Percentiles rank a stretch among this genome's conserved stretches.
Evolutionary conservation across 805 yeast genomes (phyloP).

Genomic region (Myxozyma kluyveri): DNA sequence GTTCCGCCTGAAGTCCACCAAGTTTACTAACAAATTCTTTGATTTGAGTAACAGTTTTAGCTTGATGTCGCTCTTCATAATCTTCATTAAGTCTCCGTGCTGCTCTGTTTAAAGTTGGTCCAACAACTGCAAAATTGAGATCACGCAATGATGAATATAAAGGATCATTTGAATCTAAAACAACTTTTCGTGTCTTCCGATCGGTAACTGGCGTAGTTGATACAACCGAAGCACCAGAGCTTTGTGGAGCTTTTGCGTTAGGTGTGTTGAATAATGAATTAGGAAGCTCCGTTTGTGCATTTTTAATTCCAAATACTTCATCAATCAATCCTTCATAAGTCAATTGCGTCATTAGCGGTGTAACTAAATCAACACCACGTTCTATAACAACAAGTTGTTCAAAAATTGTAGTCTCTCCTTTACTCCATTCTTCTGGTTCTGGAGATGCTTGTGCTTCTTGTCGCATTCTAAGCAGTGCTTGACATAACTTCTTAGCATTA

Average conservation of each 20-base stretch:
- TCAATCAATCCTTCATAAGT: constrained; percentile 81
- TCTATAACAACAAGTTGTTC: constrained; percentile 75
- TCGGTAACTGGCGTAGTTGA: constrained; percentile 10
- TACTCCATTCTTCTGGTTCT: constrained; percentile 31
- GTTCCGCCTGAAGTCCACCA: constrained; percentile 62
- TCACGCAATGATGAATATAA: constrained; percentile 54
- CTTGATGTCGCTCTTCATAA: constrained; percentile 58
- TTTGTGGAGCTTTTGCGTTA: constrained; percentile 8
- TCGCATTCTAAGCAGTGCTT: constrained; percentile 39
- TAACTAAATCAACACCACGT: constrained; percentile 67
- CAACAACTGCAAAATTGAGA: constrained; percentile 76
- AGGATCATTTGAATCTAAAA: constrained; percentile 43
- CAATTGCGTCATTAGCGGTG: constrained; percentile 71
- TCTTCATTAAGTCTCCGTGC: constrained; percentile 71
- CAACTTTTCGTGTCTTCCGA: constrained; percentile 30
- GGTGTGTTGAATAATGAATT: constrained; percentile 27
- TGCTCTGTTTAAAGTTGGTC: constrained; percentile 62
- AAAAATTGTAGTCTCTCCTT: constrained; percentile 33
- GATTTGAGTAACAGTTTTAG: constrained; percentile 61
- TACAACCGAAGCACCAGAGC: constrained; percentile 7
- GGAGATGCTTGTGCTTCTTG: constrained; percentile 27
- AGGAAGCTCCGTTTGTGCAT: constrained; percentile 38
- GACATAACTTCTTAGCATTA: constrained; percentile 50
- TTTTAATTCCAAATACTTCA: constrained; percentile 55
- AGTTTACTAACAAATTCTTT: constrained; percentile 69